A percentile compares a stretch with the other conserved stretches of the same genome.
phyloP scores from a whole-genome alignment of 805 yeast species.

The Cyberlindnera petersonii region DNA sequence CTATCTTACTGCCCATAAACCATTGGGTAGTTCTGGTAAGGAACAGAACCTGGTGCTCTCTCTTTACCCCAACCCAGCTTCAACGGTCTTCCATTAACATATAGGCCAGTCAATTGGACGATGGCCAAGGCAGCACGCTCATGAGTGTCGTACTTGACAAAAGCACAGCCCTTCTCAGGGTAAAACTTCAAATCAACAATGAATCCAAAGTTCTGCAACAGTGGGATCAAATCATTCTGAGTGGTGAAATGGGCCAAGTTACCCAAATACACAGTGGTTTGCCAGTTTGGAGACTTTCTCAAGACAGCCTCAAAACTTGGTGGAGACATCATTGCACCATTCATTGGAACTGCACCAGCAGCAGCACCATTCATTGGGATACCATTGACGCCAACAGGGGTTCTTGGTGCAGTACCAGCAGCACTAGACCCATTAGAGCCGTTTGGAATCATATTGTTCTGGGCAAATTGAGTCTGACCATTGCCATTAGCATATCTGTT shows the following conservation, averaged over 20 bases:
- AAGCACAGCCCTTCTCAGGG: slow-evolving; percentile 83
- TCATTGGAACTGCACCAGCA: slow-evolving; percentile 6
- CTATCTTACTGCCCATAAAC: slow-evolving; percentile 12
- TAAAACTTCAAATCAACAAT: slow-evolving; percentile 77
- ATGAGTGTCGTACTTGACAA: slow-evolving; percentile 81
- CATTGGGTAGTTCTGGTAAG: slow-evolving; percentile 16
- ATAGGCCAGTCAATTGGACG: slow-evolving; percentile 68
- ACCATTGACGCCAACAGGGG: slow-evolving; percentile 3
- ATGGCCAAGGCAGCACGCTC: slow-evolving; percentile 88
- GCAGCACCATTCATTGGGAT: slow-evolving; percentile 3
- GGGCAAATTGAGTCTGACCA: too few species aligned
- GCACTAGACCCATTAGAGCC: slow-evolving; percentile 2
- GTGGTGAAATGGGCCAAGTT: slow-evolving; percentile 75
- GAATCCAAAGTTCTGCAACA: slow-evolving; percentile 75
- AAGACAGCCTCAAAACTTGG: slow-evolving; percentile 66
- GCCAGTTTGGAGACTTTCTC: slow-evolving; percentile 78
- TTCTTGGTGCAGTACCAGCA: not conserved
- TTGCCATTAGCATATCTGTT: slow-evolving; percentile 8
- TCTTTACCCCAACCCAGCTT: slow-evolving; percentile 89
- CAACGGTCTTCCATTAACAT: slow-evolving; percentile 70
- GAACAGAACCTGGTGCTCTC: slow-evolving; percentile 31
- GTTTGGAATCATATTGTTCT: slow-evolving; percentile 1
- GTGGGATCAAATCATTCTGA: slow-evolving; percentile 67
- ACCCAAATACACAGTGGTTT: slow-evolving; percentile 83
- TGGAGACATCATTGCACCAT: slow-evolving; percentile 33